Evolutionary conservation across 768 basidiomycete species (phyloP).

Genomic region (Mycena amicta): DNA sequence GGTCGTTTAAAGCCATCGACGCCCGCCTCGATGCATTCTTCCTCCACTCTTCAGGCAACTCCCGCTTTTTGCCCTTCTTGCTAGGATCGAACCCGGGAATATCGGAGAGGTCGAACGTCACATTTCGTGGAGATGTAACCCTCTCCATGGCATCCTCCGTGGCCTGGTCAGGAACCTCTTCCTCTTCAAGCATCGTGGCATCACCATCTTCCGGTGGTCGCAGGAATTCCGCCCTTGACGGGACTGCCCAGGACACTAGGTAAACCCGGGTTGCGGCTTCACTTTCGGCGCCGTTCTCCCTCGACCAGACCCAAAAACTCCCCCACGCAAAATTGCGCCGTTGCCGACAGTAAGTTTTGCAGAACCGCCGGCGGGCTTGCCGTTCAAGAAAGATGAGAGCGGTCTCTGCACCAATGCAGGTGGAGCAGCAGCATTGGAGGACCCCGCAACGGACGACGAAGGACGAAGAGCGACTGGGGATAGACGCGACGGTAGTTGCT

Average conservation of each 20-base stretch:
- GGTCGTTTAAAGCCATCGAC: conserved; percentile 59
- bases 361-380: conserved; percentile 2
- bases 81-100: conserved; percentile 18
- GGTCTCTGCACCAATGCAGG: conserved; percentile 12
- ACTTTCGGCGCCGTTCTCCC: conserved; percentile 21
- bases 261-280: conserved; percentile 43
- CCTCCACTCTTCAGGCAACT: conserved; percentile 29
- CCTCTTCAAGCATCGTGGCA: conserved; percentile 23
- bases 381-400: conserved; percentile 15
- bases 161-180: conserved; percentile 17
- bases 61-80: conserved; percentile 38
- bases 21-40: conserved; percentile 52
- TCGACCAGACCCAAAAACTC: conserved; percentile 27
- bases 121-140: conserved; percentile 19
- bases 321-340: conserved; percentile 18
- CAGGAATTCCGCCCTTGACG: conserved; percentile 38
- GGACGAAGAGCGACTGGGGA: conserved; percentile 12
- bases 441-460: conserved; percentile 4
- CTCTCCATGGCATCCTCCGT: conserved; percentile 28
- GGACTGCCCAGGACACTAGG: conserved; percentile 50
- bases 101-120: conserved; percentile 20
- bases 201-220: conserved; percentile 12
- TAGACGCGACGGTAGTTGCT: conserved; percentile 18
- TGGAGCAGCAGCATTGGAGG: not conserved
- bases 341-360: conserved; percentile 14